Percentiles rank a stretch among this genome's conserved stretches.
Conservation (phyloP, 768 basidiomycete genomes). For the Boletus reticulatus region DNA sequence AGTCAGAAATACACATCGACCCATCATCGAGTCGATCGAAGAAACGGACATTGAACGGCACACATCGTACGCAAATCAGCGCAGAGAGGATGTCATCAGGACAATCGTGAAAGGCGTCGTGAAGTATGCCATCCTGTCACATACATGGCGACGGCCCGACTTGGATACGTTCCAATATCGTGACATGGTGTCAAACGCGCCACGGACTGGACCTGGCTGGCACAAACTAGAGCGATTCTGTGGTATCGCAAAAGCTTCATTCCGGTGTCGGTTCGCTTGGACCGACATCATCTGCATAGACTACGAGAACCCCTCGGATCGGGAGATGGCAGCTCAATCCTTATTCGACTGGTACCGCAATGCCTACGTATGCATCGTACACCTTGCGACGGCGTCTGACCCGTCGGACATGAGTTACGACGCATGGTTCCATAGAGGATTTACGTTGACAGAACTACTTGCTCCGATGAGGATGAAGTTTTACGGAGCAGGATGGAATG, state of each 20-base stretch:
- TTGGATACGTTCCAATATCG: neutral
- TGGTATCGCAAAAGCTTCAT: slow-evolving; percentile 6
- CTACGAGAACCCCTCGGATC: neutral
- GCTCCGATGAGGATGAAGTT: slow-evolving; percentile 21
- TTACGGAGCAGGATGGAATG: slow-evolving; percentile 17
- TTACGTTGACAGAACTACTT: slow-evolving; percentile 17
- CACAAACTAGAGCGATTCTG: slow-evolving; percentile 12
- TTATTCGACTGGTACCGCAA: slow-evolving; percentile 22
- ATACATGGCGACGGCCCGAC: slow-evolving; percentile 1
- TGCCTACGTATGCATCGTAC: slow-evolving; percentile 17
- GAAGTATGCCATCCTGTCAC: slow-evolving; percentile 22
- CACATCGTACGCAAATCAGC: slow-evolving; percentile 22
- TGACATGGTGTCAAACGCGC: slow-evolving; percentile 3
- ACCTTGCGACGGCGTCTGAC: slow-evolving; percentile 6
- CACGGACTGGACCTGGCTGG: slow-evolving; percentile 8
- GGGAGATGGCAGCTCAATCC: neutral
- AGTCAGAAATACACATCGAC: slow-evolving; percentile 3
- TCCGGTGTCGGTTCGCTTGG: slow-evolving; percentile 22
- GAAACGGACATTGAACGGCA: slow-evolving; percentile 22
- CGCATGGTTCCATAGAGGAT: slow-evolving; percentile 17
- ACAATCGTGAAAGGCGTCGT: slow-evolving; percentile 20
- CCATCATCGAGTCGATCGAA: slow-evolving; percentile 13
- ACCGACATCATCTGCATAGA: slow-evolving; percentile 17
- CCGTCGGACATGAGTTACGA: slow-evolving; percentile 6
- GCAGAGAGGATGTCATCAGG: slow-evolving; percentile 21